phyloP scores from a whole-genome alignment of 306 rosid genomes.

The Cicer pinnatifidum region DNA sequence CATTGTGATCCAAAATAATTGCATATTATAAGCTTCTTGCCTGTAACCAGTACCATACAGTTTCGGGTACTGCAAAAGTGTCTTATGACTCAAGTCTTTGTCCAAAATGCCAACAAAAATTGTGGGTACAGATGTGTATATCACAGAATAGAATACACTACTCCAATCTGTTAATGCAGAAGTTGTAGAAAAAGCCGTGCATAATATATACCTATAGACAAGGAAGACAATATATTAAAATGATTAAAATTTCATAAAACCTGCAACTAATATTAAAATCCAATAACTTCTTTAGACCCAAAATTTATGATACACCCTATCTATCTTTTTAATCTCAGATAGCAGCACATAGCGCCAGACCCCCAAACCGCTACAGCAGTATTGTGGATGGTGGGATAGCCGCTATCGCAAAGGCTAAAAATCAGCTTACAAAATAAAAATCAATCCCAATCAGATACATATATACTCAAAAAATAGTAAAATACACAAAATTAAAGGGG shows the following conservation, averaged over 20 bases:
- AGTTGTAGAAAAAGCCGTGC: conserved; percentile 88
- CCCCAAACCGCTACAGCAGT: too few relatives aligned
- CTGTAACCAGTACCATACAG: conserved; percentile 87
- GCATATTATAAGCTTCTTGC: conserved; percentile 87
- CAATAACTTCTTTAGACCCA: conserved; percentile 34
- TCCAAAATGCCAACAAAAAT: conserved; percentile 92
- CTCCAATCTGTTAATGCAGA: conserved; percentile 99
- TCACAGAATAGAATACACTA: conserved; percentile 91
- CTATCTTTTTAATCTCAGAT: not conserved
- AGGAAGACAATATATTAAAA: conserved; percentile 42
- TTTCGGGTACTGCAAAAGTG: conserved; percentile 75
- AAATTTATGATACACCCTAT: conserved; percentile 20
- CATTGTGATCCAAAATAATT: conserved; percentile 90
- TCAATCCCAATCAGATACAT: too few relatives aligned
- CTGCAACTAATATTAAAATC: conserved; percentile 24
- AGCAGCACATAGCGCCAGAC: too few relatives aligned
- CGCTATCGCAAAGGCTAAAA: too few relatives aligned
- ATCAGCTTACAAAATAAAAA: too few relatives aligned
- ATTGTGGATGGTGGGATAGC: too few relatives aligned
- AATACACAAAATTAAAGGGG: too few relatives aligned
- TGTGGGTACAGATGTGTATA: conserved; percentile 94
- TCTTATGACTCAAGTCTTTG: conserved; percentile 82
- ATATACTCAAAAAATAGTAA: too few relatives aligned
- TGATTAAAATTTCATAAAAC: conserved; percentile 29
- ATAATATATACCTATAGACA: conserved; percentile 77